phyloP scores from a whole-genome alignment of 768 basidiomycete species.

The Brasilioporus rufonigricans region DNA sequence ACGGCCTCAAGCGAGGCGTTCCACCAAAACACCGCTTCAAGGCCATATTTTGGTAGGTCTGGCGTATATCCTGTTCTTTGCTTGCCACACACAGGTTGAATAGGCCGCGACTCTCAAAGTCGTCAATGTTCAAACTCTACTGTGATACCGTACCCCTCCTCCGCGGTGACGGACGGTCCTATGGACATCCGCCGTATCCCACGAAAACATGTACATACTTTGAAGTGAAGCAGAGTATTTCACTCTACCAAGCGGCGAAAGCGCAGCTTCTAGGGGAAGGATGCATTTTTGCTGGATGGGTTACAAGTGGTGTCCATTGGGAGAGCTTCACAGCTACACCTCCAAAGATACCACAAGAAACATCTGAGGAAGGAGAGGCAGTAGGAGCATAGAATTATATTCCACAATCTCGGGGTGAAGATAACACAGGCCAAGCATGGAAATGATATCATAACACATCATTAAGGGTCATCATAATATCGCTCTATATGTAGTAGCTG shows the following conservation, averaged over 20 bases:
- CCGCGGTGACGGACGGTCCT: neutral
- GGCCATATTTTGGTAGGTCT: conserved; percentile 57
- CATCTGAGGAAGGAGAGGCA: neutral
- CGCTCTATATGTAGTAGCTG: conserved; percentile 5
- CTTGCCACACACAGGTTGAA: neutral
- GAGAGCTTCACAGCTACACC: conserved; percentile 43
- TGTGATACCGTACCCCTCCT: conserved; percentile 21
- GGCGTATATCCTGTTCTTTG: neutral
- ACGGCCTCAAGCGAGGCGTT: conserved; percentile 77
- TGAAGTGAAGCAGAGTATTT: conserved; percentile 40
- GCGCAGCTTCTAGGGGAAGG: conserved; percentile 39
- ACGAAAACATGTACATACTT: conserved; percentile 41
- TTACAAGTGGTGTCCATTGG: conserved; percentile 50
- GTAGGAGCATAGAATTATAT: neutral
- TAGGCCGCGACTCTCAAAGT: conserved; percentile 54
- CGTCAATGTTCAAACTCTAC: conserved; percentile 52
- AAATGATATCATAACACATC: conserved; percentile 13
- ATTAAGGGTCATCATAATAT: conserved; percentile 11
- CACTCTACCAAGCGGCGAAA: conserved; percentile 54
- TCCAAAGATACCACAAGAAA: conserved; percentile 3
- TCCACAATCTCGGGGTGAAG: conserved; percentile 2
- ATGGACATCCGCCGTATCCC: conserved; percentile 11
- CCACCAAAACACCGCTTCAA: conserved; percentile 66
- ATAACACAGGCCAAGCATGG: conserved; percentile 11
- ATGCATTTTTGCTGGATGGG: conserved; percentile 62